Conservation (phyloP, 352 stramenopile genomes). For the Plasmopara viticola region DNA sequence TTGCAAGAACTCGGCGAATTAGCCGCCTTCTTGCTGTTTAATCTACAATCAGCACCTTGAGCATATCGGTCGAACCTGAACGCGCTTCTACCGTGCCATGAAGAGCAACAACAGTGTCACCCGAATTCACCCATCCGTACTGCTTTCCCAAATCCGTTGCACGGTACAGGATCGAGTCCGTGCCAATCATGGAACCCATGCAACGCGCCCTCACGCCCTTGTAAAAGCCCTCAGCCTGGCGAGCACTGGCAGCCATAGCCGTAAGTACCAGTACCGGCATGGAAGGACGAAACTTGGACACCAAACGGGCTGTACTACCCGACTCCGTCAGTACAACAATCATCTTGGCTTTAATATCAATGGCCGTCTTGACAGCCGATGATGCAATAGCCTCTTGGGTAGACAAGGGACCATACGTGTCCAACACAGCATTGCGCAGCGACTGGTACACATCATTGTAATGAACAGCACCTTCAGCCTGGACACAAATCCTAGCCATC, state of each 20-base stretch:
- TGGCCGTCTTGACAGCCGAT: slow-evolving; percentile 96
- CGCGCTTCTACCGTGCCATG: slow-evolving; percentile 86
- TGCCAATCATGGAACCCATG: slow-evolving; percentile 87
- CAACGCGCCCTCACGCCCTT: slow-evolving; percentile 63
- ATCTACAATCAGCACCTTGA: slow-evolving; percentile 87
- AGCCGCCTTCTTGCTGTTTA: slow-evolving; percentile 18
- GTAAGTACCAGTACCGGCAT: slow-evolving; percentile 64
- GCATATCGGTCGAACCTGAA: slow-evolving; percentile 88
- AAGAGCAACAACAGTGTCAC: slow-evolving; percentile 84
- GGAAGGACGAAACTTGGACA: slow-evolving; percentile 92
- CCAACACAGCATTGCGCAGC: slow-evolving; percentile 68
- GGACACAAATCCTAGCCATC: slow-evolving; percentile 90
- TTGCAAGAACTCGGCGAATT: too few species aligned
- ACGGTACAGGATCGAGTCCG: slow-evolving; percentile 86
- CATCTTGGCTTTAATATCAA: slow-evolving; percentile 94
- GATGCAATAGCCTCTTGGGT: slow-evolving; percentile 93
- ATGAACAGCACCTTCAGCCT: slow-evolving; percentile 88
- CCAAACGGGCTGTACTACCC: slow-evolving; percentile 89
- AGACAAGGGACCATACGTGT: slow-evolving; percentile 57
- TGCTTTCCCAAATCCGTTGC: slow-evolving; percentile 84
- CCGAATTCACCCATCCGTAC: slow-evolving; percentile 81
- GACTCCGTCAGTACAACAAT: slow-evolving; percentile 96
- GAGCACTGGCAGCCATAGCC: slow-evolving; percentile 47
- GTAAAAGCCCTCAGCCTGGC: slow-evolving; percentile 60
- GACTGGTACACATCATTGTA: slow-evolving; percentile 85